Percentiles rank a stretch among this genome's conserved stretches.
Conservation (phyloP, 306 rosid species). For the Cucumis melo region DNA sequence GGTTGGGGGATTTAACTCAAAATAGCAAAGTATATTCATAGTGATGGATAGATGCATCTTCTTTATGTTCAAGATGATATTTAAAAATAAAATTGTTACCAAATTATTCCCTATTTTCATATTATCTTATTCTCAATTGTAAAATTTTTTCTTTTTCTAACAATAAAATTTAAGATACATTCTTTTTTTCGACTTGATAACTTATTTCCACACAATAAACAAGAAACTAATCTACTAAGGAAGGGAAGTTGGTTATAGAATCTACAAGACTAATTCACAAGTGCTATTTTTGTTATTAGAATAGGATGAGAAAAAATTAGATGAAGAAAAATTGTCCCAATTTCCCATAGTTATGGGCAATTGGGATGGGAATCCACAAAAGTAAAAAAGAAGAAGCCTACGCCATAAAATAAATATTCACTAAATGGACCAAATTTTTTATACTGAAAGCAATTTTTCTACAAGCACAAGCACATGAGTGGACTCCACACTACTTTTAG, state of each 20-base stretch:
- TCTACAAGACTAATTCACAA: neutral
- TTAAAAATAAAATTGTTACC: too few relatives aligned
- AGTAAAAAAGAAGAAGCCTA: neutral
- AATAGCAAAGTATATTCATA: neutral
- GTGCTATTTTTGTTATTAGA: neutral
- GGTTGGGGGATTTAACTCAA: neutral
- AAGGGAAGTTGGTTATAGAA: neutral
- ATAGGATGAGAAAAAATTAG: neutral
- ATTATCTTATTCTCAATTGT: neutral
- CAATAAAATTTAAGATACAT: neutral
- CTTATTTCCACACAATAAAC: neutral
- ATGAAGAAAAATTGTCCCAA: neutral
- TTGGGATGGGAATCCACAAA: neutral
- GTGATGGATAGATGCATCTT: neutral
- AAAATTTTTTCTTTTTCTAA: neutral
- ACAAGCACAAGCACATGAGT: too few relatives aligned
- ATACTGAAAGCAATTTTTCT: neutral
- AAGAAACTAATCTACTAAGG: neutral
- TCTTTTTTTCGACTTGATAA: neutral
- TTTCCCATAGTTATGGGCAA: neutral
- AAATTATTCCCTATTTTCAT: too few relatives aligned
- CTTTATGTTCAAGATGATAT: neutral
- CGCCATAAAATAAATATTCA: neutral
- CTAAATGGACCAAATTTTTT: neutral
- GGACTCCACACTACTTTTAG: too few relatives aligned